Percentiles rank a stretch among this genome's conserved stretches.
Conservation (phyloP, 2,329 filamentous ascomycete genomes). For the Fusarium sp. region DNA sequence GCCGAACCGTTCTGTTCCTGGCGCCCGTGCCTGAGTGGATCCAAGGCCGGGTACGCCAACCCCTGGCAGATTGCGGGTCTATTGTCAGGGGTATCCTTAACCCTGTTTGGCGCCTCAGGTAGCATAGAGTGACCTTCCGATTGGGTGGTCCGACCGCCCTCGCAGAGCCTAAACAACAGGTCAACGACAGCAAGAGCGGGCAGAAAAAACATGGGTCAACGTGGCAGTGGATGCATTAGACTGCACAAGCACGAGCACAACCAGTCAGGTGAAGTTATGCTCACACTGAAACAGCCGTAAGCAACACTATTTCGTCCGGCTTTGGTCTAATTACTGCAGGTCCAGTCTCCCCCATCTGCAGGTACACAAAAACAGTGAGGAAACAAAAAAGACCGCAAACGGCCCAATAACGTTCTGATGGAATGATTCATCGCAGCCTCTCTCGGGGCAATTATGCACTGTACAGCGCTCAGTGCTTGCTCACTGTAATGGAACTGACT, state of each 20-base stretch:
- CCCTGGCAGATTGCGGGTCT: constrained; percentile 10
- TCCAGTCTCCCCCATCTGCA: constrained; percentile 24
- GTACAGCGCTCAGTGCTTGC: neutral
- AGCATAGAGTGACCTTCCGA: constrained; percentile 16
- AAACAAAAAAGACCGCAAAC: constrained; percentile 26
- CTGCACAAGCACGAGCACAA: neutral
- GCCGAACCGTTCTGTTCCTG: constrained; percentile 15
- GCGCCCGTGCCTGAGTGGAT: constrained; percentile 11
- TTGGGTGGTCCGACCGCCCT: constrained; percentile 13
- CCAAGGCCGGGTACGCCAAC: constrained; percentile 12
- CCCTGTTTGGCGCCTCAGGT: constrained; percentile 10
- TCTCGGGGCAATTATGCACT: neutral
- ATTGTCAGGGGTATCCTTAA: constrained; percentile 25
- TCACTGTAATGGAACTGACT: neutral
- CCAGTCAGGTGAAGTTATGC: constrained; percentile 4
- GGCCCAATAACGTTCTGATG: constrained; percentile 19
- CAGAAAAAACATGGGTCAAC: constrained; percentile 31
- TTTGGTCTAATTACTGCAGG: constrained; percentile 31
- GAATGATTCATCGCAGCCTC: constrained; percentile 15
- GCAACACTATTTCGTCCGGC: constrained; percentile 23
- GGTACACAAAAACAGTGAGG: constrained; percentile 23
- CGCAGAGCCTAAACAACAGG: constrained; percentile 17
- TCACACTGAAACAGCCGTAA: constrained; percentile 35
- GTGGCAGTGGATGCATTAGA: constrained; percentile 30
- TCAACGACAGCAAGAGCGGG: constrained; percentile 1